A percentile compares a stretch with the other conserved stretches of the same genome.
phyloP scores from a whole-genome alignment of 1,139 yeast genomes.

The Candida sanyaensis region DNA sequence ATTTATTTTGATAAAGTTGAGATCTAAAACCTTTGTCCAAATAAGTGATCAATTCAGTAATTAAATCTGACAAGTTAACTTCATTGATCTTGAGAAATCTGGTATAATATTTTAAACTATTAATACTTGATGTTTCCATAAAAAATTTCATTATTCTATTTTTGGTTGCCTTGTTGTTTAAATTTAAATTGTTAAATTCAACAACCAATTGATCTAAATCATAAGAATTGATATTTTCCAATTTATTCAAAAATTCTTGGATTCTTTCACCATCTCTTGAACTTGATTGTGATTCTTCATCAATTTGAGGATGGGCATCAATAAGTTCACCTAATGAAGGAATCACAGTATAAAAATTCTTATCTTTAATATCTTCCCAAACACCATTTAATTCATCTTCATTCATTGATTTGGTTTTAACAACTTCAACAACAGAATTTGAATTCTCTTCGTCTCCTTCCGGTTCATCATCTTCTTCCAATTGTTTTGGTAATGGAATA shows the following conservation, averaged over 20 bases:
- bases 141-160: slow-evolving; percentile 61
- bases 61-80: slow-evolving; percentile 49
- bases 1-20: slow-evolving; percentile 52
- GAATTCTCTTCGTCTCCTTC: slow-evolving; percentile 20
- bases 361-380: slow-evolving; percentile 71
- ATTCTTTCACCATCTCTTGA: slow-evolving; percentile 45
- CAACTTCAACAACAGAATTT: slow-evolving; percentile 24
- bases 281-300: slow-evolving; percentile 5
- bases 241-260: slow-evolving; percentile 40
- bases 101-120: slow-evolving; percentile 52
- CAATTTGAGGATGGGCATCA: slow-evolving; percentile 22
- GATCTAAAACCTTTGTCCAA: slow-evolving; percentile 64
- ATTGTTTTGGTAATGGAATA: slow-evolving; percentile 30
- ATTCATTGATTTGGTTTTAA: slow-evolving; percentile 20
- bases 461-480: slow-evolving; percentile 16
- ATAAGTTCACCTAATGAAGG: slow-evolving; percentile 31
- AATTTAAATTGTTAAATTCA: slow-evolving; percentile 51
- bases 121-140: slow-evolving; percentile 46
- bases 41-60: slow-evolving; percentile 54
- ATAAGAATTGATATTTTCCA: slow-evolving; percentile 49
- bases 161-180: slow-evolving; percentile 76
- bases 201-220: slow-evolving; percentile 58
- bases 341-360: slow-evolving; percentile 55
- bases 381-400: slow-evolving; percentile 35
- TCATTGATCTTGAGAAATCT: slow-evolving; percentile 68